Base-by-base conservation (phyloP, 345 rosid genomes). In the Raphanus sativus region DNA sequence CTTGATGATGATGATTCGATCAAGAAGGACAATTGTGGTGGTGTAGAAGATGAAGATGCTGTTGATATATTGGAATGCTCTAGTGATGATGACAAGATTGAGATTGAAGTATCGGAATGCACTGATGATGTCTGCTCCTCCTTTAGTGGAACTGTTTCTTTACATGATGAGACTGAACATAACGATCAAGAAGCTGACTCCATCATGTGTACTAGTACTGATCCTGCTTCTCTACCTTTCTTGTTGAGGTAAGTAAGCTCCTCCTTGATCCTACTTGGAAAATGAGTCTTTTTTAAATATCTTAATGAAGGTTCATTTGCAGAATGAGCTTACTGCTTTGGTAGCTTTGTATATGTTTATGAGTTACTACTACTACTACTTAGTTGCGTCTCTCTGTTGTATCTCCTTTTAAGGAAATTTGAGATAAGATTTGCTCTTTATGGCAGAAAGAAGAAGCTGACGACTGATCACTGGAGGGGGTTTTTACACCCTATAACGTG, bases 391-490 rank as follows among this genome's bases (percentile, higher is more conserved):
- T 21, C 21, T 42, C 50, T 42, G 4, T 10, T 42, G 0, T 42
- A 12, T 3, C 21, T 38, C 45, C 45, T 8, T 38, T 8, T 8
- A 38, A 38, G 45, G 12, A 38, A 38, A 1, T 8, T 34, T 2
- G 12, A 38, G 12, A 38, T 38, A 38, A 38, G 54, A 45, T 45
- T 45, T 34, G 15, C 50, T 42, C 8, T 42, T 45, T 45, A 45
- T 71, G 64, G 9, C 67, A 87, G 93, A 79, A 94, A 91, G 86
- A 91, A 79, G 79, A 90, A 83, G 89, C 38, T 90, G 86, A 86
- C 90, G 86, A 86, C 90, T 4, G 90, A 90, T 85, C 97, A 89
- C 12, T 94, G 97, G 96, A 83, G 84, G 81, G 86, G 77, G 80
- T 90, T 84, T 71, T 77, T 90, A 81, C 89, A 69, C 67, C 97